Percentiles rank a stretch among this genome's conserved stretches.
phyloP scores from a whole-genome alignment of 495 filamentous ascomycete species.

The Monascus purpureus region DNA sequence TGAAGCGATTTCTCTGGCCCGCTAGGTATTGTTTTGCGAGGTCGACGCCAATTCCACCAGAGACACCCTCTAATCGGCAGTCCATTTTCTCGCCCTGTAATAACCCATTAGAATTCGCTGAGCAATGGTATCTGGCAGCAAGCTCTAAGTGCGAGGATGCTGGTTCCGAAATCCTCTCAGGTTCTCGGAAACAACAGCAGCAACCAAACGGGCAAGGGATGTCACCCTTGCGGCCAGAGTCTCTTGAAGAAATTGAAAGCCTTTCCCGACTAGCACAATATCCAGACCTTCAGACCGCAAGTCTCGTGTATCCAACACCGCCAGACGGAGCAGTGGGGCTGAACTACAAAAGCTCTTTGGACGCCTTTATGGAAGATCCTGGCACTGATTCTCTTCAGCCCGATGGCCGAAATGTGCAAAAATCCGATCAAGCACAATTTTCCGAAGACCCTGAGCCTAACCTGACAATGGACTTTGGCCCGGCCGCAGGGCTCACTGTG shows the following conservation, averaged over 20 bases:
- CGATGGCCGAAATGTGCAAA: constrained; percentile 3
- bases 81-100: constrained; percentile 5
- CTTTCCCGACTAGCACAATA: constrained; percentile 36
- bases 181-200: constrained; percentile 20
- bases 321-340: constrained; percentile 47
- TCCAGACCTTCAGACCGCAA: constrained; percentile 36
- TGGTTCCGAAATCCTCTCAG: constrained; percentile 17
- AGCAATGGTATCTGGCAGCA: constrained; percentile 46
- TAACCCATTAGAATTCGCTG: constrained; percentile 54
- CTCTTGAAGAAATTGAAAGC: constrained; percentile 25
- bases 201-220: constrained; percentile 15
- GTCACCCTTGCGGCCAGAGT: constrained; percentile 11
- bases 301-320: constrained; percentile 75
- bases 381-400: constrained; percentile 9
- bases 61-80: constrained; percentile 4
- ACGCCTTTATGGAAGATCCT: constrained; percentile 19
- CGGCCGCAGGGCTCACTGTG: constrained; percentile 14
- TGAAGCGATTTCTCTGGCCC: constrained; percentile 36
- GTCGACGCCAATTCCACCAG: constrained; percentile 9
- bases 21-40: constrained; percentile 32
- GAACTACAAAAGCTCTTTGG: constrained; percentile 10
- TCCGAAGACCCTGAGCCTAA: constrained; percentile 10
- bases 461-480: constrained; percentile 11
- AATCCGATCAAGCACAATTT: constrained; percentile 4
- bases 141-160: constrained; percentile 12